Evolutionary conservation across 768 basidiomycete species (phyloP), one percentile per base, ranked within the genome.

Genomic region (Gloeostereum incarnatum): DNA sequence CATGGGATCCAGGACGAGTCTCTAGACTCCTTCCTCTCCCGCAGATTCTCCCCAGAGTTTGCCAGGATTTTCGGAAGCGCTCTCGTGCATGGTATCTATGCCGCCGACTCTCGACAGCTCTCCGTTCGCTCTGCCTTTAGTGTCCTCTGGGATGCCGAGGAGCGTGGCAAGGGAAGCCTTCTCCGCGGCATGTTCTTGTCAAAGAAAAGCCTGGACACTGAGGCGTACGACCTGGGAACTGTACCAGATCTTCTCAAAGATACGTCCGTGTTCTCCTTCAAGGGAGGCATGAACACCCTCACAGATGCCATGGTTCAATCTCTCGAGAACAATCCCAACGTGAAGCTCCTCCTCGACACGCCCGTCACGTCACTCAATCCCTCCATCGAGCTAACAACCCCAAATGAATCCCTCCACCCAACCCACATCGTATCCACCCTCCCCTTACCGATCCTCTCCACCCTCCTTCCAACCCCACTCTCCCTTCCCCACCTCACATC

Each of bases 81-180:
- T 0, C 62, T 96, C 41, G 76, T 91, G 1, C 93, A 96, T 50
- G 94, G 94, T 0, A 85, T 98, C 39, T 97, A 97, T 53, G 91
- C 90, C 1, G 76, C 89, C 0, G 90, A 94, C 49, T 74, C 91
- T 2, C 62, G 84, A 2, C 49, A 62, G 27, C 59, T 98, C 13
- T 88, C 86, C 42, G 65, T 90, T 2, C 73, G 81, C 3, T 70
- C 89, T 2, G 75, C 88, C 1, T 89, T 96, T 50, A 82, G 87
- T 0, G 60, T 65, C 2, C 46, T 96, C 38, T 84, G 77, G 72
- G 71, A 80, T 1, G 68, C 78, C 0, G 88, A 83, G 51, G 68
- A 78, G 36, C 56, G 65, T 16, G 80, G 84, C 2, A 53, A 63
- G 11, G 91, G 91, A 0, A 83, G 83, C 34, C 64, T 94, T 25